Evolutionary conservation across 345 rosid species (phyloP), one percentile per base, ranked within the genome.

Genomic region (Atalantia buxifolia): DNA sequence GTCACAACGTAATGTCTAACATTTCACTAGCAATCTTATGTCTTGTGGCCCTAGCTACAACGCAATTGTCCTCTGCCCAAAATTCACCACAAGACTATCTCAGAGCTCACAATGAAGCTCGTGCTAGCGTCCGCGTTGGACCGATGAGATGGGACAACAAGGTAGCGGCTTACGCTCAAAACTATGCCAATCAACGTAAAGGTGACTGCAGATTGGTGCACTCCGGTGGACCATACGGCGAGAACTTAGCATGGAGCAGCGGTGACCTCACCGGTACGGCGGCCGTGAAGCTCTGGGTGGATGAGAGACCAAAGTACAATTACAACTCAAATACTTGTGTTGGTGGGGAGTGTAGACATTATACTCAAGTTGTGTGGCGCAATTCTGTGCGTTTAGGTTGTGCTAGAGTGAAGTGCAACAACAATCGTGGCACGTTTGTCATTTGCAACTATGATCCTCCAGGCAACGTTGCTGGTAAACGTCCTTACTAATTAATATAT

Each of bases 361-460:
- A 92, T 74, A 91, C 97, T 4, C 93, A 92, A 73, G 86, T 89
- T n/a, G 95, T 92, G 42, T 91, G 95, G 95, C 83, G 87, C 31
- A 75, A 81, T 78, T 82, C 93, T 4, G 82, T 82, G 55, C 80
- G 83, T 22, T 55, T 92, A 1, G 95, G 97, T 19, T 92, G 97
- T 80, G 91, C 92, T 56, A 90, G 86, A 78, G 88, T 87, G 35
- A 85, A 8, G 66, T 91, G 95, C 85, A 64, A 53, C 61, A 83
- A 55, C 57, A 91, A 45, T 45, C 50, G 92, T 42, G 88, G 86
- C 62, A 84, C 82, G 33, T 84, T 89, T 59, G 78, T 89, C 21
- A 68, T 28, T 22, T 93, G 96, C 77, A 91, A 81, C 86, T 91
- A 91, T 72, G 90, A 87, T 76, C 92, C 92, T 65, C 86, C 86